Conservation (phyloP, 345 rosid species). For the Viola odorata region DNA sequence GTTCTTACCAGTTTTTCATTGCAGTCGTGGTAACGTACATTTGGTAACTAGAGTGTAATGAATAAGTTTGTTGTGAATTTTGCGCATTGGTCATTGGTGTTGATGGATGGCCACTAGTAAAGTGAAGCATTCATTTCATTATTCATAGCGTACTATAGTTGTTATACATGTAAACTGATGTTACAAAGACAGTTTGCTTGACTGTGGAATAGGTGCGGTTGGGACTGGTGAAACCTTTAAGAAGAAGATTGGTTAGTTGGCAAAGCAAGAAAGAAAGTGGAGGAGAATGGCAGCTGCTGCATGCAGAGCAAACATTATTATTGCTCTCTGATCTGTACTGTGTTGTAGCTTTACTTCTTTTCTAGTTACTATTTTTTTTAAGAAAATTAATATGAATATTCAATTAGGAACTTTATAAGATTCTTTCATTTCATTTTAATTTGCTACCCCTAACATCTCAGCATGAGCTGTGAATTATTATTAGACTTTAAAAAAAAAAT, state of each 20-base stretch:
- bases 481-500: background rate
- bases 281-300: conserved; percentile 27
- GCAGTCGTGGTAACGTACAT: no score
- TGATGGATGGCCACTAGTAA: no score
- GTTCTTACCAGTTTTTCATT: background rate
- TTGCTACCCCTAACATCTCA: conserved; percentile 29
- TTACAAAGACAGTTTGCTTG: conserved; percentile 57
- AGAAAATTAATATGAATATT: conserved; percentile 12
- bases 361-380: conserved; percentile 3
- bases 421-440: conserved; percentile 43
- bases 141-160: no score
- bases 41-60: no score
- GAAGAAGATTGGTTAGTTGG: conserved; percentile 22
- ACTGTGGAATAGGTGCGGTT: conserved; percentile 53
- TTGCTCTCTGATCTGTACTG: conserved; percentile 30
- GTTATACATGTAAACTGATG: conserved; percentile 51
- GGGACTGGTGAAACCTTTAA: conserved; percentile 32
- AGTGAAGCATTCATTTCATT: no score
- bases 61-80: no score
- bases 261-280: conserved; percentile 24
- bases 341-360: conserved; percentile 26
- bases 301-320: conserved; percentile 44
- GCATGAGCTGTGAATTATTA: conserved; percentile 28
- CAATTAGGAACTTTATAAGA: conserved; percentile 32
- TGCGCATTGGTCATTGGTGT: no score